phyloP scores from a whole-genome alignment of 225 moss, liverwort and hornwort species.

The Physcomitrium patens region DNA sequence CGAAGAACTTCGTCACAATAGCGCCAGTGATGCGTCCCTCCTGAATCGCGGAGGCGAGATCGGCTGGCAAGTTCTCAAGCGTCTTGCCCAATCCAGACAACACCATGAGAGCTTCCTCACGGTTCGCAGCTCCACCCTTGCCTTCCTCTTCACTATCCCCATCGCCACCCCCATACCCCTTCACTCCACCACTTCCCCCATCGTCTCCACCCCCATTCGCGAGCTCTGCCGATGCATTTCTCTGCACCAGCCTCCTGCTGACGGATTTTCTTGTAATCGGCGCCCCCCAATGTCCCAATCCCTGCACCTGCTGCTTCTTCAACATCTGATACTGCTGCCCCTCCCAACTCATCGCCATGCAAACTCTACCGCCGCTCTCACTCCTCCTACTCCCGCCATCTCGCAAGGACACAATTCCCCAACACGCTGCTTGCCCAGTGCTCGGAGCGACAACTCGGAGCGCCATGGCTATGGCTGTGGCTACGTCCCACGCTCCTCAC shows the following conservation, averaged over 20 bases:
- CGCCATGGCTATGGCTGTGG: slow-evolving; percentile 52
- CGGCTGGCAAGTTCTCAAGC: slow-evolving; percentile 75
- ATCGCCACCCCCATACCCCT: slow-evolving; percentile 51
- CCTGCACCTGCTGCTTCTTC: slow-evolving; percentile 37
- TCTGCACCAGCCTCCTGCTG: slow-evolving; percentile 30
- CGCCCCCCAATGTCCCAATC: slow-evolving; percentile 33
- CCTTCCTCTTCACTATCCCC: slow-evolving; percentile 40
- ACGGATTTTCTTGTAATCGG: slow-evolving; percentile 25
- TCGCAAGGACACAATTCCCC: slow-evolving; percentile 24
- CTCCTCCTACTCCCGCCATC: slow-evolving; percentile 25
- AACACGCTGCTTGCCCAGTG: slow-evolving; percentile 36
- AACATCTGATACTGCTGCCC: slow-evolving; percentile 13
- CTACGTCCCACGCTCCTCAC: slow-evolving; percentile 25
- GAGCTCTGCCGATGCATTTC: slow-evolving; percentile 42
- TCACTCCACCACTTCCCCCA: slow-evolving; percentile 35
- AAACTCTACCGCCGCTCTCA: slow-evolving; percentile 21
- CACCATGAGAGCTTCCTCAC: slow-evolving; percentile 63
- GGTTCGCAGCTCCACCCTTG: slow-evolving; percentile 51
- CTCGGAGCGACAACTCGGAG: slow-evolving; percentile 48
- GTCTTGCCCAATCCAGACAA: slow-evolving; percentile 68
- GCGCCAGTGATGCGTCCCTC: slow-evolving; percentile 81
- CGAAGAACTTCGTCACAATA: slow-evolving; percentile 73
- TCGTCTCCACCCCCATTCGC: slow-evolving; percentile 56
- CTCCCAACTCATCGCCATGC: slow-evolving; percentile 35
- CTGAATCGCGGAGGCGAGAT: slow-evolving; percentile 69